Conservation (phyloP, 331 rosid species). For the Pyracantha coccinea region DNA sequence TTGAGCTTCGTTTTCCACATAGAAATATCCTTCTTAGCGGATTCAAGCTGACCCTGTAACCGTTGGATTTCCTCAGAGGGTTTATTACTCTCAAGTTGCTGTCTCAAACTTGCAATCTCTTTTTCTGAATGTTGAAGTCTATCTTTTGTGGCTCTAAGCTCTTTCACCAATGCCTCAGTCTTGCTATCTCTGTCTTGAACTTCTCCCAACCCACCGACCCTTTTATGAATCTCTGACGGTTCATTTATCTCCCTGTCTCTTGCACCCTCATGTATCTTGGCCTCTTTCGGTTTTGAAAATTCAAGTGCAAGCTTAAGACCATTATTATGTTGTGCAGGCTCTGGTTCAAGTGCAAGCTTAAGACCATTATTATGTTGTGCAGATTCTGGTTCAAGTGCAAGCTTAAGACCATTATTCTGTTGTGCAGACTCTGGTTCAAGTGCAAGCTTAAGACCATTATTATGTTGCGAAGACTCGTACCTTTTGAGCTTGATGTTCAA, state of each 20-base stretch:
- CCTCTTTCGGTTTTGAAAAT: conserved; percentile 19
- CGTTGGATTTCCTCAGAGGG: conserved; percentile 45
- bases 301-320: conserved; percentile 10
- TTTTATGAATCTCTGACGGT: conserved; percentile 22
- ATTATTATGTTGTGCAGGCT: conserved; percentile 2
- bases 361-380: background rate
- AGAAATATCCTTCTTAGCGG: conserved; percentile 44
- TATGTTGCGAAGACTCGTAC: conserved; percentile 13
- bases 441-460: conserved; percentile 3
- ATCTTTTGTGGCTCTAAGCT: conserved; percentile 46
- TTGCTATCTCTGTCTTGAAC: conserved; percentile 22
- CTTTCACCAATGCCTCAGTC: conserved; percentile 33
- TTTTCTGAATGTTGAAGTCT: conserved; percentile 52
- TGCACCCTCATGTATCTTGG: conserved; percentile 9
- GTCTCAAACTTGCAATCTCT: conserved; percentile 49
- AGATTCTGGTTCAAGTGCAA: background rate
- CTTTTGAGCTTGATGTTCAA: conserved; percentile 45
- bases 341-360: background rate
- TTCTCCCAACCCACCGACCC: conserved; percentile 18
- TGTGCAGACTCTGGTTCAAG: too few species aligned
- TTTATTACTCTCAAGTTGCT: conserved; percentile 39
- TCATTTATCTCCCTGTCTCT: conserved; percentile 9
- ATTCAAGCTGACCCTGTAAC: conserved; percentile 60
- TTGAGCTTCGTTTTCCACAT: conserved; percentile 62
- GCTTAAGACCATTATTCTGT: conserved; percentile 13